Base-by-base conservation (phyloP, 768 basidiomycete genomes). In the Mycena epipterygia region DNA sequence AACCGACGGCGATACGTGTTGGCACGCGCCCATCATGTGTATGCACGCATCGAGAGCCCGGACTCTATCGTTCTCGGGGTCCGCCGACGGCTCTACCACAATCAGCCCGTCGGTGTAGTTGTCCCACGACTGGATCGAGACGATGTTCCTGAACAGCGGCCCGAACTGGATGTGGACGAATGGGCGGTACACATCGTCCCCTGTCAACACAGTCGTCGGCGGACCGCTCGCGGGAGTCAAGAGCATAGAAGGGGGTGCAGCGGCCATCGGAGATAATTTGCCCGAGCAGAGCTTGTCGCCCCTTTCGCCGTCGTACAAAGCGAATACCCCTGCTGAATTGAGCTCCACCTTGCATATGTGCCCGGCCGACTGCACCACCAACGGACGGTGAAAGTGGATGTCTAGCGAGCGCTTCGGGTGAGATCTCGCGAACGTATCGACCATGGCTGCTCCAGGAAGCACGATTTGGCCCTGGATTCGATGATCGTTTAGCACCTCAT, bases 81-180 rank as follows among this genome's bases (percentile, higher is more conserved):
- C 74, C 25, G 56, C 42, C 2, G 79, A 77, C 8, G 71, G 70
- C 14, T 72, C 62, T 13, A 82, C 68, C 1, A 51, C 61, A 39
- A 82, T 74, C 49, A 77, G 67, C 13, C 76, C 81, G 33, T 81
- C 80, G 6, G 78, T 79, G 53, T 80, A 79, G 58, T 78, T 75
- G 2, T 77, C 75, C 80, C 80, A 82, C 16, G 79, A 67, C 19
- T 72, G 67, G 37, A 81, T 69, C 51, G 76, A 73, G 60, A 76
- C 75, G 33, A 82, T 77, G 23, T 78, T 81, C 63, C 74, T 76
- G 76, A 81, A 69, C 29, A 57, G 25, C 13, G 77, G 77, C n/a
- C 81, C 81, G 46, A 82, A 82, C 46, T 77, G 75, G 25, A 81
- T 78, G n/a, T 80, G 78, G 58, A 73, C 76, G 70, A 82, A 82